Base-by-base conservation (phyloP, 305 asterid genomes). In the Ruellia speciosa region DNA sequence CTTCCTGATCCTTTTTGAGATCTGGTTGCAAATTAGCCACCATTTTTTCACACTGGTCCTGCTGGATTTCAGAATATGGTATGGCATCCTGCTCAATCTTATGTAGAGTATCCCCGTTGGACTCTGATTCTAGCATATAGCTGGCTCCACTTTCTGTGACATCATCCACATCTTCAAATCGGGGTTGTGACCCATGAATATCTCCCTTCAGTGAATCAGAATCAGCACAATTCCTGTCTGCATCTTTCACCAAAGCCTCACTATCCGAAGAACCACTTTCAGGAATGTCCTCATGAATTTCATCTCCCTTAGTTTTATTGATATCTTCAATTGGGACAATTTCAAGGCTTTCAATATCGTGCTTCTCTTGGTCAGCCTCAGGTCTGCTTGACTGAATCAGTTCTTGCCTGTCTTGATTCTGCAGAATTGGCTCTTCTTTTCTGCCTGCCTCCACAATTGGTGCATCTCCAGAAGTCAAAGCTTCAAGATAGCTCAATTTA, bases 401-500 rank as follows among this genome's bases (percentile, higher is more conserved):
- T 35, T 67, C 72, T 62, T 24, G 60, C 50, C 66, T 48, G 63
- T 57, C 70, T 40, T 65, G 43, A 9, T 48, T 58, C 67, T 64
- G 71, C 19, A 11, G 2, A 62, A 39, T 43, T 24, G 31, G 31
- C 14, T 49, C 62, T 57, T 67, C 64, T 52, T 13, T 55, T 20
- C 47, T 77, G 34, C 54, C 76, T 33, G 69, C 59, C 50, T 74
- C 70, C 37, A 49, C 62, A 46, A 58, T 7, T 56, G 70, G 68
- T 48, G 62, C 56, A 59, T 50, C 73, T 34, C 71, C 78, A 55
- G 66, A 58, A 60, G 49, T 49, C 65, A 61, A 54, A 20, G 59
- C 70, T 75, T 72, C 84, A 51, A 64, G 79, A 70, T 56, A 69
- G 59, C 65, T 67, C 69, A 33, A 64, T 54, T 75, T 72, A 60